Evolutionary conservation across 1,284 basidiomycete genomes (phyloP), one percentile per base, ranked within the genome.

Genomic region (Schizophyllum amplum): DNA sequence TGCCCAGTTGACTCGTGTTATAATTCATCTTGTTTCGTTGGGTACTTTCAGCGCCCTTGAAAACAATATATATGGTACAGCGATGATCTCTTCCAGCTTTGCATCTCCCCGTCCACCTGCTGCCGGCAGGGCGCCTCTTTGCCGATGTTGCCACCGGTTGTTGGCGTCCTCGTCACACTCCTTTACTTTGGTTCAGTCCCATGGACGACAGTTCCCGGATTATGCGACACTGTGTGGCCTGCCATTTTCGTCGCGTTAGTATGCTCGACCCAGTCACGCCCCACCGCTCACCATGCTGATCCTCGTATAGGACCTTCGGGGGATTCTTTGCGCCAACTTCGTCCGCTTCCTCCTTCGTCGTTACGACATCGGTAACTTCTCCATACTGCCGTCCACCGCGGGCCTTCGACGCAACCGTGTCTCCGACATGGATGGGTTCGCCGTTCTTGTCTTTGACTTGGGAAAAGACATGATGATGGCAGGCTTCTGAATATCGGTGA

Each of bases 211-310:
- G 33, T 42, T 13, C 33, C 33, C 33, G 33, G 33, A 42, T 42
- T 42, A 9, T 42, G 33, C 33, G 33, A 42, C 3, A 42, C 33
- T 17, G 2, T 3, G 7, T 9, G 33, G 33, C 33, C 33, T 42
- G 3, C 3, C 3, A 42, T n/a, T n/a, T n/a, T n/a, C n/a, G 33
- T 17, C 13, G 7, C 33, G 33, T 42, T 42, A 42, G 33, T 17
- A 9, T 4, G 33, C 17, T 17, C 11, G 27, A 33, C 27, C 6
- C 33, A 42, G 33, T 13, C 33, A n/a, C n/a, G n/a, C n/a, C 55
- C 55, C 47, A 53, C n/a, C 33, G 46, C 55, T 7, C 26, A 59
- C 57, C 59, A 23, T 59, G 52, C 49, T 61, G 57, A 42, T 61
- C 59, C 13, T 27, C 27, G 46, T 47, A 61, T 9, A 61, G 9